Percentiles rank a stretch among this genome's conserved stretches.
Evolutionary conservation across 805 yeast species (phyloP).

Genomic region (Ogataea dorogensis): DNA sequence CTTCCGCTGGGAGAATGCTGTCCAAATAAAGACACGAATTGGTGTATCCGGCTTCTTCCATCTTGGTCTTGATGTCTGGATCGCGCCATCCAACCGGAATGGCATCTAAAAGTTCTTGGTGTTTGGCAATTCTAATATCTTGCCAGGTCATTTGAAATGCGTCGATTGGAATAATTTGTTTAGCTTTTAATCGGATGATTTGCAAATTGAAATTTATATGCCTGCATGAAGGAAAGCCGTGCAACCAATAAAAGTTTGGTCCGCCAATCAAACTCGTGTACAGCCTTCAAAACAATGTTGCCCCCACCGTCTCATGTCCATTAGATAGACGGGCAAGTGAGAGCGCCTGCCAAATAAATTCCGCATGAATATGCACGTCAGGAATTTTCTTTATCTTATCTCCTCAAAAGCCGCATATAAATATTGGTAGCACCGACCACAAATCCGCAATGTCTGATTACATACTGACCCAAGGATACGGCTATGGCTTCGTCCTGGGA

Average conservation of each 20-base stretch:
- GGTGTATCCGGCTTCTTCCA: conserved; percentile 36
- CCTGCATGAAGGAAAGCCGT: too few relatives aligned
- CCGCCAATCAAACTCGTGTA: too few relatives aligned
- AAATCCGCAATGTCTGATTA: neutral
- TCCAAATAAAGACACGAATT: conserved; percentile 39
- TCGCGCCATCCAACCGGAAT: conserved; percentile 47
- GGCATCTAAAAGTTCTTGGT: conserved; percentile 5
- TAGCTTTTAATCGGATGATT: too few relatives aligned
- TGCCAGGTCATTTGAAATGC: conserved; percentile 11
- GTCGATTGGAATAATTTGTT: too few relatives aligned
- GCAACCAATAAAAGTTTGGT: too few relatives aligned
- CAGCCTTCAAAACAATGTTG: too few relatives aligned
- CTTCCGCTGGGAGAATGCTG: conserved; percentile 32
- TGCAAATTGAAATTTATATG: too few relatives aligned
- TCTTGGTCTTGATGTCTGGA: conserved; percentile 35
- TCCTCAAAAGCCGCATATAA: neutral
- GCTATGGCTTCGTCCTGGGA: conserved; percentile 36
- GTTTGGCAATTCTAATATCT: conserved; percentile 12
- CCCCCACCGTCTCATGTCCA: too few relatives aligned
- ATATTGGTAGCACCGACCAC: neutral
- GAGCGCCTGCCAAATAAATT: too few relatives aligned
- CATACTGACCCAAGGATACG: conserved; percentile 14
- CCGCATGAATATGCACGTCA: too few relatives aligned
- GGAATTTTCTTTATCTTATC: too few relatives aligned
- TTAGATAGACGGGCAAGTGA: too few relatives aligned